These are phyloP conservation scores for Ilex paraguariensis DNA, from an alignment of 305 asterid genomes.

Conservation along the genomic window DNA sequence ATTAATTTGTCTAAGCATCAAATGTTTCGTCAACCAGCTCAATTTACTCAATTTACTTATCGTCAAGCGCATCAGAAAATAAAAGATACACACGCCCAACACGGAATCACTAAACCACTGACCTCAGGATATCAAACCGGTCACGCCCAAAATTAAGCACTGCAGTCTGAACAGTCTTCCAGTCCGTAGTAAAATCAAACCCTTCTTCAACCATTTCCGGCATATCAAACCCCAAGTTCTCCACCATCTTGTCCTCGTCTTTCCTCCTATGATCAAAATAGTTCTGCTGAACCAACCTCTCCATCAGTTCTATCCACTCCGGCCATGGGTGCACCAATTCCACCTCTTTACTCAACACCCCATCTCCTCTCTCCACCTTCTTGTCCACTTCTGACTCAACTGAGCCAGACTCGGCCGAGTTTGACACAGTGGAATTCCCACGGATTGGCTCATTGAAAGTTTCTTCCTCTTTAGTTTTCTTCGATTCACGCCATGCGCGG, in stretches of 20 bases:
- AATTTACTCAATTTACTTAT: no score
- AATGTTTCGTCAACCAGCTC: no score
- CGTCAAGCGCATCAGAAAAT: no score
- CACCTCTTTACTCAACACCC: conserved; percentile 46
- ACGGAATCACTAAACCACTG: neutral
- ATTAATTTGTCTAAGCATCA: no score
- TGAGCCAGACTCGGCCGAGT: conserved; percentile 8
- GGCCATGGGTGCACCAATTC: conserved; percentile 92
- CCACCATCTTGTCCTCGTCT: conserved; percentile 87
- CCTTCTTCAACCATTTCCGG: conserved; percentile 40
- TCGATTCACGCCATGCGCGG: conserved; percentile 90
- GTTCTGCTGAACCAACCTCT: conserved; percentile 86
- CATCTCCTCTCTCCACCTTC: conserved; percentile 26
- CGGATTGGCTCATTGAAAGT: conserved; percentile 14
- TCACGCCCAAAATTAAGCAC: conserved; percentile 77
- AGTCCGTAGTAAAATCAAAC: conserved; percentile 67
- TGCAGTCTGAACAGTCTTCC: conserved; percentile 72
- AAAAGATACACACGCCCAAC: neutral
- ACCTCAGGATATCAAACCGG: conserved; percentile 89
- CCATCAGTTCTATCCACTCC: conserved; percentile 92
- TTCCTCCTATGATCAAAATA: conserved; percentile 86
- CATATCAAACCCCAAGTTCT: conserved; percentile 55
- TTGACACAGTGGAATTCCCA: conserved; percentile 9
- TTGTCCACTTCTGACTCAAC: conserved; percentile 20
- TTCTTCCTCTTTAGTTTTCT: conserved; percentile 16